These are phyloP conservation scores for Ascoidea rubescens DNA, from an alignment of 805 yeast genomes.

Conservation along the genomic window DNA sequence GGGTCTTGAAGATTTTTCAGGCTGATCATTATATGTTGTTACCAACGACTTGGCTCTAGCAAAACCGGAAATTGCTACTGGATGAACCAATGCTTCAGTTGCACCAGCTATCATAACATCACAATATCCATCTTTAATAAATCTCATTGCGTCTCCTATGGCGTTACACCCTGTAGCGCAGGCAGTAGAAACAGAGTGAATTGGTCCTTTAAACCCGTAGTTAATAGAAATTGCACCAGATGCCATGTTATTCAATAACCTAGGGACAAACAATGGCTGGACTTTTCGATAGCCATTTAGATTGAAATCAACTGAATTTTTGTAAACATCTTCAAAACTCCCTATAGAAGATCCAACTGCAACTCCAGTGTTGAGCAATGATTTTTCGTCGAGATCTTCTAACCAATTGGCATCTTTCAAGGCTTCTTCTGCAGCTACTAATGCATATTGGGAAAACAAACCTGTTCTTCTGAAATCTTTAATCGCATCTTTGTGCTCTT, in stretches of 20 bases:
- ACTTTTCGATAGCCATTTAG: constrained; percentile 49
- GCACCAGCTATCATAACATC: constrained; percentile 93
- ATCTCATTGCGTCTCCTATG: constrained; percentile 82
- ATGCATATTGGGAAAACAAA: constrained; percentile 60
- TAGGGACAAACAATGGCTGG: constrained; percentile 81
- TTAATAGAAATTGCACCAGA: constrained; percentile 80
- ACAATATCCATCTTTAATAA: constrained; percentile 67
- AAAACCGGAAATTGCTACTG: constrained; percentile 80
- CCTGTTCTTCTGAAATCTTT: constrained; percentile 42
- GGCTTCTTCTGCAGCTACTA: constrained; percentile 71
- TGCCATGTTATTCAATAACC: constrained; percentile 80
- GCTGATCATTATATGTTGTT: constrained; percentile 45
- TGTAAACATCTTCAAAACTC: constrained; percentile 59
- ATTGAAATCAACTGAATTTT: constrained; percentile 39
- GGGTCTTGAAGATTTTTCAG: constrained; percentile 66
- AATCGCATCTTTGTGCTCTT: constrained; percentile 30
- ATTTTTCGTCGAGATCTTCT: constrained; percentile 16
- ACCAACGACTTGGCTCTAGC: constrained; percentile 77
- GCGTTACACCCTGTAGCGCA: constrained; percentile 95
- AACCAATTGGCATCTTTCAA: constrained; percentile 48
- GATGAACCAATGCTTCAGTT: constrained; percentile 76
- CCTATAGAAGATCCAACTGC: constrained; percentile 94
- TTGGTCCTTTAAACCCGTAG: constrained; percentile 68
- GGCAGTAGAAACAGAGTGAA: constrained; percentile 83
- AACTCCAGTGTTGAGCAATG: constrained; percentile 40